Conservation (phyloP, 2,329 filamentous ascomycete species). For the Zalaria obscura region DNA sequence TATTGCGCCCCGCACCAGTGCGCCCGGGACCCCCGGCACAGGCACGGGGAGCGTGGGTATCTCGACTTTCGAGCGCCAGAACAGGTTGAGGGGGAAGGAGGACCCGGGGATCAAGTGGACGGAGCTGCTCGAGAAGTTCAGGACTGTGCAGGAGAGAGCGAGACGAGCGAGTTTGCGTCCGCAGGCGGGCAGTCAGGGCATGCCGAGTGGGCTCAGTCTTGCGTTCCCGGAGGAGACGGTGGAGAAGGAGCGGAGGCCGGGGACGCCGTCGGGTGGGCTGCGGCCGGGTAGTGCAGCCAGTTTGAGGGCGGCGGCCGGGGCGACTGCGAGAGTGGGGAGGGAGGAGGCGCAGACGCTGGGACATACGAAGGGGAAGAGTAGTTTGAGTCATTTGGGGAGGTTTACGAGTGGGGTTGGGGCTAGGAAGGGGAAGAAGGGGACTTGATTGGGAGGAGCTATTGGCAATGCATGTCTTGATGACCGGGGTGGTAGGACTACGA, state of each 20-base stretch:
- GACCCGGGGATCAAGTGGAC: slow-evolving; percentile 70
- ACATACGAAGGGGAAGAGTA: slow-evolving; percentile 20
- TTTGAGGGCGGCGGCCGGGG: slow-evolving; percentile 1
- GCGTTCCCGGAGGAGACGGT: slow-evolving; percentile 9
- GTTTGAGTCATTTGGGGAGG: slow-evolving; percentile 28
- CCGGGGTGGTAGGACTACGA: too few relatives aligned
- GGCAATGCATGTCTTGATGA: too few relatives aligned
- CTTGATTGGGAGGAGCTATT: background rate
- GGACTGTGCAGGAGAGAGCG: slow-evolving; percentile 74
- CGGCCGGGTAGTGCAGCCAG: slow-evolving; percentile 6
- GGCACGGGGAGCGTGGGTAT: slow-evolving; percentile 3
- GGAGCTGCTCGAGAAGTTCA: slow-evolving; percentile 90
- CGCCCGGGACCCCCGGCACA: slow-evolving; percentile 13
- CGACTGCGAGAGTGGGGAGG: slow-evolving; percentile 2
- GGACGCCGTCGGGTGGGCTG: slow-evolving; percentile 1
- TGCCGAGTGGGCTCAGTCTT: slow-evolving; percentile 8
- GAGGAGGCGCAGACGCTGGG: slow-evolving; percentile 3
- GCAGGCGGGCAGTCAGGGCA: slow-evolving; percentile 11
- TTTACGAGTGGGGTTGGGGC: slow-evolving; percentile 27
- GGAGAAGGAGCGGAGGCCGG: slow-evolving; percentile 1
- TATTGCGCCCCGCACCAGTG: slow-evolving; percentile 53
- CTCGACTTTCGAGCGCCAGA: slow-evolving; percentile 35
- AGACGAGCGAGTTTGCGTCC: slow-evolving; percentile 46
- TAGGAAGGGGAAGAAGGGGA: slow-evolving; percentile 13
- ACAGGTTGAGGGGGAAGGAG: slow-evolving; percentile 66